Evolutionary conservation across 208 protist species (phyloP).

Genomic region (Trypanosoma scelopori): DNA sequence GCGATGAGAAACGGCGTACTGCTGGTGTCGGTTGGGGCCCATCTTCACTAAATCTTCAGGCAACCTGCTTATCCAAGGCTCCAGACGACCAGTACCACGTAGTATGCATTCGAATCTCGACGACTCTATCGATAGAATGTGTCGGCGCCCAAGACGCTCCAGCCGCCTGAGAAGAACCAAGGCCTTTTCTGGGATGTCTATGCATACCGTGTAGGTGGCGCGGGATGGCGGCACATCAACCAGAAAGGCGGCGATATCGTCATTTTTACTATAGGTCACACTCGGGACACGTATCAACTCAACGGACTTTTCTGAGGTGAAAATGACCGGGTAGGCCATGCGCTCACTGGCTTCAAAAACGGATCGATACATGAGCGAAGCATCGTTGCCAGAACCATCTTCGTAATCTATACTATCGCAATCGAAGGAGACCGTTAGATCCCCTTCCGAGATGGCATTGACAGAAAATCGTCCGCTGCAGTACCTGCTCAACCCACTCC

Average conservation of each 20-base stretch:
- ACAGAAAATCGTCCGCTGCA: not conserved
- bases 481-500: not conserved
- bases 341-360: not conserved
- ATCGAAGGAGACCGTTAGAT: conserved; percentile 2
- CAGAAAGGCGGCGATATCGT: not conserved
- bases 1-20: not conserved
- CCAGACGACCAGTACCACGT: not conserved
- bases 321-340: not conserved
- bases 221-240: not conserved
- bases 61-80: not conserved
- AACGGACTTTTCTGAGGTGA: not conserved
- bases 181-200: not conserved
- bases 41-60: not conserved
- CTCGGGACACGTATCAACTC: not conserved
- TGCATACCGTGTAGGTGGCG: not conserved
- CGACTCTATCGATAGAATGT: not conserved
- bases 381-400: not conserved
- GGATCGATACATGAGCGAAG: conserved; percentile 3
- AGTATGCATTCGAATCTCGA: not conserved
- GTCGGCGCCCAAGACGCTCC: not conserved
- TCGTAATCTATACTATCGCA: not conserved
- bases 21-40: too few relatives aligned
- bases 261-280: not conserved
- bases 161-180: not conserved
- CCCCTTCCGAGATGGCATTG: not conserved